These are phyloP conservation scores for Mortierella sp. DNA, from an alignment of 371 early-diverging fungal species.

Conservation along the genomic window DNA sequence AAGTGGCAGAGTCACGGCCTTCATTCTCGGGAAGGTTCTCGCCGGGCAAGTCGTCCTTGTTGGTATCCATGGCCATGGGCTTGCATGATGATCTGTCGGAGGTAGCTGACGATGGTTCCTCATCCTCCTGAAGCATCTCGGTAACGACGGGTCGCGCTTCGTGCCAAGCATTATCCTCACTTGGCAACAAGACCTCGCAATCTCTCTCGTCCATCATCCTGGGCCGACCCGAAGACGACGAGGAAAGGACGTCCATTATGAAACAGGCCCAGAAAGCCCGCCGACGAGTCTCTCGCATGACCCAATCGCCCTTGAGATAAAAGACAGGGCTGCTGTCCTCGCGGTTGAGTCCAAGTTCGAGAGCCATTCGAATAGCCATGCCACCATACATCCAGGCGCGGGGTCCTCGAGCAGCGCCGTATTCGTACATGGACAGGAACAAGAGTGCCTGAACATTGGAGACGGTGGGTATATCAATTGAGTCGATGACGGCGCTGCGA, in stretches of 20 bases:
- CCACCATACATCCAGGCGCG: constrained; percentile 75
- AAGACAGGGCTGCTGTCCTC: constrained; percentile 60
- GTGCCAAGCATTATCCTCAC: constrained; percentile 65
- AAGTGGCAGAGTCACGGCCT: background rate
- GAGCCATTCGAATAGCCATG: constrained; percentile 71
- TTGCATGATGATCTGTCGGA: background rate
- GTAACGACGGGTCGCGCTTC: constrained; percentile 56
- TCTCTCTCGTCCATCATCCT: constrained; percentile 68
- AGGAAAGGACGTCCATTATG: constrained; percentile 49
- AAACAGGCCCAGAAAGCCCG: constrained; percentile 68
- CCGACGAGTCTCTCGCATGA: constrained; percentile 64
- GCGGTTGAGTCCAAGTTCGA: constrained; percentile 66
- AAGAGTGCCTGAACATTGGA: constrained; percentile 66
- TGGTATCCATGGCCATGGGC: background rate
- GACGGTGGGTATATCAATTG: constrained; percentile 67
- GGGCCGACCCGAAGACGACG: constrained; percentile 68
- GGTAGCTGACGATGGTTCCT: background rate
- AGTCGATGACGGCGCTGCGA: constrained; percentile 38
- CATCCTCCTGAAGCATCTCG: constrained; percentile 45
- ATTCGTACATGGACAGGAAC: constrained; percentile 71
- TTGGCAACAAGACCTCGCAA: constrained; percentile 66
- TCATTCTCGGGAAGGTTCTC: background rate
- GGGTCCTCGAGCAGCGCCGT: constrained; percentile 73
- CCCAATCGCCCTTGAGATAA: constrained; percentile 61
- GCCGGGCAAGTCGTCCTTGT: background rate